phyloP scores from a whole-genome alignment of 805 yeast species.

The Kazachstania martiniae region DNA sequence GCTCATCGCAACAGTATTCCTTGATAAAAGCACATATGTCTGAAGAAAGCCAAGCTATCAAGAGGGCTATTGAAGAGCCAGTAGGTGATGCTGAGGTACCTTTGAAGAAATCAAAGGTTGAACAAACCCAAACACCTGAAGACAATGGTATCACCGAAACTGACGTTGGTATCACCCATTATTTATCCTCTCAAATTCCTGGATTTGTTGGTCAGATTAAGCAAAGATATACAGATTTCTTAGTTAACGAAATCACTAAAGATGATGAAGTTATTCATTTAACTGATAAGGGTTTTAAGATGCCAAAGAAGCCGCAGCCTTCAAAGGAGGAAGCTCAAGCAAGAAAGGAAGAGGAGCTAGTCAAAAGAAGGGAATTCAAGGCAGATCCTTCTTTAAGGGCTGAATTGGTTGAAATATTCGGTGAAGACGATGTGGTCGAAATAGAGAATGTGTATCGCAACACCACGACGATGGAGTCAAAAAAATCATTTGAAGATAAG shows the following conservation, averaged over 20 bases:
- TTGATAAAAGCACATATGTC: too few species aligned
- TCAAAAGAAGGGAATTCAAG: slow-evolving; percentile 28
- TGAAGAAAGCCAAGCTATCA: too few species aligned
- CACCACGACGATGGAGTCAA: slow-evolving; percentile 50
- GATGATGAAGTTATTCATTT: slow-evolving; percentile 67
- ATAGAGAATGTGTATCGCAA: slow-evolving; percentile 44
- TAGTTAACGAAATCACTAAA: slow-evolving; percentile 76
- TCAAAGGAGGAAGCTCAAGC: slow-evolving; percentile 31
- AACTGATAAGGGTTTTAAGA: slow-evolving; percentile 58
- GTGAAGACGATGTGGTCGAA: slow-evolving; percentile 46
- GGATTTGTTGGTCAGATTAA: slow-evolving; percentile 78
- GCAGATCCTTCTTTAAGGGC: slow-evolving; percentile 37
- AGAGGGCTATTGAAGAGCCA: slow-evolving; percentile 9
- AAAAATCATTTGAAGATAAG: slow-evolving; percentile 51
- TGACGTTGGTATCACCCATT: slow-evolving; percentile 84
- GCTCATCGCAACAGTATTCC: too few species aligned
- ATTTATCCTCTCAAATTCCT: slow-evolving; percentile 37
- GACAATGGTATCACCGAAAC: slow-evolving; percentile 45
- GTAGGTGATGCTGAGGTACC: slow-evolving; percentile 1
- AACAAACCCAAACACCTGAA: background rate
- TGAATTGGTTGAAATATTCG: slow-evolving; percentile 43
- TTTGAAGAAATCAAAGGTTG: slow-evolving; percentile 9
- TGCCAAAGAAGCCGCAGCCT: slow-evolving; percentile 39
- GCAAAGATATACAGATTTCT: slow-evolving; percentile 85
- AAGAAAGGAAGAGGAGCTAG: slow-evolving; percentile 23